Evolutionary conservation across 2,329 filamentous ascomycete species (phyloP), one percentile per base, ranked within the genome.

Genomic region (Paracorniculantispora psalliotae): DNA sequence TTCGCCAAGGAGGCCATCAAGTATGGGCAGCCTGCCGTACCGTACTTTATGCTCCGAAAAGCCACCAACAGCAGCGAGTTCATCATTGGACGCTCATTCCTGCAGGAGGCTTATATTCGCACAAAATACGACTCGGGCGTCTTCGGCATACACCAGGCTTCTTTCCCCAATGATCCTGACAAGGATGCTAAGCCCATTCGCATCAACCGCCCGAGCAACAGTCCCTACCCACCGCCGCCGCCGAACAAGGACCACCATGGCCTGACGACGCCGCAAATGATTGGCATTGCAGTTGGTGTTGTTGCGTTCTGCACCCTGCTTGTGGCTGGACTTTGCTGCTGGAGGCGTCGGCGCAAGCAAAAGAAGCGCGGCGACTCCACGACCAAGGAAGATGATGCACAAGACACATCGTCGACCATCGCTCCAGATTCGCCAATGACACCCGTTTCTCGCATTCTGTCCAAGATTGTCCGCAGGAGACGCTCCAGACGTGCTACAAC

Each of bases 41-140:
- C 79, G 12, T 91, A 90, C 67, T 90, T 91, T 61, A 86, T 87
- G 3, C 75, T 91, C 54, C 80, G 83, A 64, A 81, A 81, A 60
- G 75, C 82, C 12, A 67, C 77, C 21, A 77, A 81, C 59, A 77
- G 78, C 37, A 76, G 75, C 15, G 78, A 84, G 63, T 81, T 83
- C 68, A 81, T 87, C 13, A 78, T 91, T 37, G 88, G 88, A 8
- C 79, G 87, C 35, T 81, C 83, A 0, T 90, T 91, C 63, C 73
- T 91, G 57, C 88, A 91, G 67, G 87, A 91, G 70, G 81, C 87
- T 2, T 85, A 85, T 61, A 69, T 85, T 6, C 76, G 83, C 33
- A 82, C 79, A 26, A 79, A 79, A 62, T 86, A 84, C 65, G 83
- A 85, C 61, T 75, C 75, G 37, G 74, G 70, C 17, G 68, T 69